Evolutionary conservation across 2,329 filamentous ascomycete species (phyloP).

Genomic region (Thielaviopsis punctulata): DNA sequence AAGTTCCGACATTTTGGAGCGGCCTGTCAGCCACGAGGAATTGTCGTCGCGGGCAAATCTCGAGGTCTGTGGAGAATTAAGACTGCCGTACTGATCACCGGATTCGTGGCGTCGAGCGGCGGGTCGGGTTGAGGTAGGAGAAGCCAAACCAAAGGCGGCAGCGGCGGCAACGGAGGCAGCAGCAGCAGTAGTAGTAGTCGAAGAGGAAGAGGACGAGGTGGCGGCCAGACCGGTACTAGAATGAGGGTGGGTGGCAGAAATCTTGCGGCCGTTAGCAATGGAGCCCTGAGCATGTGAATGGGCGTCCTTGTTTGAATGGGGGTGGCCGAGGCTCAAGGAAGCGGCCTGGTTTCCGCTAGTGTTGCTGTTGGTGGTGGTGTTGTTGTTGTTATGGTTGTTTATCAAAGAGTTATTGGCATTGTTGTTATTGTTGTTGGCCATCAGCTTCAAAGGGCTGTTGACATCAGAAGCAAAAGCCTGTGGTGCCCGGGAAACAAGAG

Average conservation of each 20-base stretch:
- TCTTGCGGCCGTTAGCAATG: constrained; percentile 54
- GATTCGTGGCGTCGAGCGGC: constrained; percentile 72
- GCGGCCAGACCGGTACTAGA: constrained; percentile 32
- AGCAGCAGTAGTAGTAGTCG: too few relatives aligned
- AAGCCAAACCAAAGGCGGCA: constrained; percentile 46
- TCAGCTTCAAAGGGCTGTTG: constrained; percentile 74
- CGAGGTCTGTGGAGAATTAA: constrained; percentile 43
- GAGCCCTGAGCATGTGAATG: constrained; percentile 23
- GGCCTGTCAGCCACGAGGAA: constrained; percentile 40
- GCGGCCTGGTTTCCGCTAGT: neutral
- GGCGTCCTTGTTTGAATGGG: constrained; percentile 5
- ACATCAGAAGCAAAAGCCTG: constrained; percentile 73
- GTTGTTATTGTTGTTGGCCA: constrained; percentile 49
- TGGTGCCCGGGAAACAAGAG: neutral
- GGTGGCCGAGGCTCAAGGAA: neutral
- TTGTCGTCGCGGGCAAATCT: constrained; percentile 47
- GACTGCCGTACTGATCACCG: constrained; percentile 39
- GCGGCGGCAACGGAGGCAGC: too few relatives aligned
- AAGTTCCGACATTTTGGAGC: constrained; percentile 19
- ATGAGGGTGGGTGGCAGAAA: constrained; percentile 66
- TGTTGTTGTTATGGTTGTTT: neutral
- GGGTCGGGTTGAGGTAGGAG: constrained; percentile 56
- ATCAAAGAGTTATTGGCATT: constrained; percentile 34
- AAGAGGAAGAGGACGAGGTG: too few relatives aligned
- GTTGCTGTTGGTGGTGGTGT: too few relatives aligned